Conservation (phyloP, 352 stramenopile species). For the Globisporangium nunn region DNA sequence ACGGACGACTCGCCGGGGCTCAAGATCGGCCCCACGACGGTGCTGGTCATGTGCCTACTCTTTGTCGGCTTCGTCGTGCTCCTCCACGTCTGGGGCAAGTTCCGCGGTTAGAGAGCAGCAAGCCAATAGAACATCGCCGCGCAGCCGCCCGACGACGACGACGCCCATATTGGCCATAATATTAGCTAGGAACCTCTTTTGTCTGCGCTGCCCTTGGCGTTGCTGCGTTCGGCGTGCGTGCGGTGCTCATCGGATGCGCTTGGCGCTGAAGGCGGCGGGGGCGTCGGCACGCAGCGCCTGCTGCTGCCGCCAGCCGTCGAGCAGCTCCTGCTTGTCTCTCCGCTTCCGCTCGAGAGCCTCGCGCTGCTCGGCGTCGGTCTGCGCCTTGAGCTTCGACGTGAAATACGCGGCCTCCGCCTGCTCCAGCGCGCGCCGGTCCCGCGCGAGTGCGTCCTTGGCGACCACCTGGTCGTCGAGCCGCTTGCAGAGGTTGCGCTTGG, state of each 20-base stretch:
- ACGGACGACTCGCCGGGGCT: conserved; percentile 95
- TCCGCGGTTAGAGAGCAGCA: conserved; percentile 62
- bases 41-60: conserved; percentile 92
- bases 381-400: conserved; percentile 33
- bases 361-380: conserved; percentile 24
- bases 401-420: conserved; percentile 54
- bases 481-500: conserved; percentile 38
- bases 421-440: conserved; percentile 32
- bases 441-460: conserved; percentile 28
- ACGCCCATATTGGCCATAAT: conserved; percentile 24
- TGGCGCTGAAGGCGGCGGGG: neutral
- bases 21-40: conserved; percentile 94
- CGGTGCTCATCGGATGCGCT: conserved; percentile 6
- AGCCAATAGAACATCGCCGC: neutral
- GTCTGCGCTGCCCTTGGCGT: neutral
- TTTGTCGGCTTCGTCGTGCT: conserved; percentile 96
- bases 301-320: conserved; percentile 42
- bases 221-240: neutral
- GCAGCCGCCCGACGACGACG: neutral
- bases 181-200: conserved; percentile 23
- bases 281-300: conserved; percentile 16
- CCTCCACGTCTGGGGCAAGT: conserved; percentile 97
- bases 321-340: conserved; percentile 29
- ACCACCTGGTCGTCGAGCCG: conserved; percentile 41
- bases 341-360: conserved; percentile 20